Base-by-base conservation (phyloP, 2,329 filamentous ascomycete genomes). In the Drechslerella dactyloides region DNA sequence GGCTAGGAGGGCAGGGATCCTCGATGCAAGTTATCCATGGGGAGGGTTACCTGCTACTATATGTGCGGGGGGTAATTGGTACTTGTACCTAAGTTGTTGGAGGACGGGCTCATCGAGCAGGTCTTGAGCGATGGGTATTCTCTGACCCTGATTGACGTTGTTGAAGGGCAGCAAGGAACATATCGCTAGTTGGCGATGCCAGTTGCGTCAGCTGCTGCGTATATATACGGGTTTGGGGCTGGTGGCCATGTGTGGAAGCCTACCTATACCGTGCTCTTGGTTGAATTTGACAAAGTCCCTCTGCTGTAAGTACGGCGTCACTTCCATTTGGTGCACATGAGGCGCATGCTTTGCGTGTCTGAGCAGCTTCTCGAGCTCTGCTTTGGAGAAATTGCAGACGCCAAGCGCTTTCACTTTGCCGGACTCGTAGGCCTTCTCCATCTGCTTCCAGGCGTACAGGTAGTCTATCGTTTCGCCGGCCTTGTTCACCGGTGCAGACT, bases 271-370 rank as follows among this genome's bases (percentile, higher is more conserved):
- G 19, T 56, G 19, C 2, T 35, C 40, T 11, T 53, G 55, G 24
- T 72, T 72, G 10, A 37, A 72, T 27, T 61, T 48, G 10, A 72
- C 60, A 37, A 60, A 72, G 30, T 64, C 60, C 0, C 55, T 53
- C 30, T 72, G 68, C 27, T 72, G 68, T 11, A 72, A 33, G 21
- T 72, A 72, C 4, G 68, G 68, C 1, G 54, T 60, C 11, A 72
- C 37, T 53, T 72, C 68, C 68, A 72, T 72, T 23, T 72, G 68
- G n/a, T 72, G 68, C 1, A 72, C 50, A 0, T 54, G 46, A 0
- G 68, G 68, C n/a, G 46, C 42, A 42, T 60, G 50, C 24, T 72
- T 56, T 3, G 60, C 51, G 19, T 65, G 33, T 37, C 57, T 13
- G 4, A 72, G 35, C 8, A 72, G 19, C 2, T 35, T 52, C 13